Evolutionary conservation across 2,329 filamentous ascomycete genomes (phyloP), one percentile per base, ranked within the genome.

Genomic region (Exophiala oligosperma): DNA sequence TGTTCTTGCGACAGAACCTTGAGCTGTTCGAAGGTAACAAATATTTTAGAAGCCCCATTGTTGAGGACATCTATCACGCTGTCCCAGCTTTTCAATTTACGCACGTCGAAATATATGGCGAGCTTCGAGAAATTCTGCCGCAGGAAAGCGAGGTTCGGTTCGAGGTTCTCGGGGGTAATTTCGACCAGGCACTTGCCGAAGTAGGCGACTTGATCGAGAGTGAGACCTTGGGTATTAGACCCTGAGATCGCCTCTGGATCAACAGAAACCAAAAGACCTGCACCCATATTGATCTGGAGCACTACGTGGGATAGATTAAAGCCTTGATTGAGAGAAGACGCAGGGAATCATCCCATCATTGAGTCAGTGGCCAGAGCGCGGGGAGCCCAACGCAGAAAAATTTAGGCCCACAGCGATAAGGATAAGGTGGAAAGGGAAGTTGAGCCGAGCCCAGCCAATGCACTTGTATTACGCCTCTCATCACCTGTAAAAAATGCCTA

Each of bases 61-160:
- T 99, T 90, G 56, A 99, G 84, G 37, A 97, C 81, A 48, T 89
- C 83, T 54, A 93, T 77, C 37, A 97, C 79, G 63, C 95, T 89
- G 65, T 92, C 88, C 55, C 79, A 78, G 9, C 86, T 85, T 32
- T 83, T 73, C 40, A 97, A 80, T 23, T 77, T 76, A 3, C 89
- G 88, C 51, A 87, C 91, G 68, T 96, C 91, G 65, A 96, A 83
- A 72, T 89, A 92, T 64, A 90, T 83, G 64, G 80, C 73, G 53
- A 84, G 81, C 7, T 74, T 73, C 54, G 79, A 76, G 63, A 85
- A 81, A 43, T 85, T 82, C 52, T 80, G 73, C 54, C 80, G 79
- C 43, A 88, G 75, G 68, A 87, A 83, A 24, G 68, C 41, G 48
- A 83, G 76, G 8, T 79, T 76, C 38, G 73, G 65, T 49, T 80